These are phyloP conservation scores for Linnemannia hyalina DNA, from an alignment of 192 early-diverging fungal species.

Conservation along the genomic window DNA sequence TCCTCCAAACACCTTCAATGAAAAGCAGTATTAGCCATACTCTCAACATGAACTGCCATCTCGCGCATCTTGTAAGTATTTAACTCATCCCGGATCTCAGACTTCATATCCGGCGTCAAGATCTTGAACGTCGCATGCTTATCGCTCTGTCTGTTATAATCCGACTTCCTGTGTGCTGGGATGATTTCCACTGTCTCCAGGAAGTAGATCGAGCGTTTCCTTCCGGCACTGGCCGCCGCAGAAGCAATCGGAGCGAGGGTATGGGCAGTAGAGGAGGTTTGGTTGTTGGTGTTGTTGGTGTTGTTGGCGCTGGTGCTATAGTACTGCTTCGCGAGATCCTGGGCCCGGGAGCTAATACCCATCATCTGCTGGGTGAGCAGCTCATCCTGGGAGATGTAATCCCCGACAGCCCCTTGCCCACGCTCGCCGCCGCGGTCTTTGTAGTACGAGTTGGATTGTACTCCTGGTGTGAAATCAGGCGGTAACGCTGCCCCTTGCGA, in stretches of 20 bases:
- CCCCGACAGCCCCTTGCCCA: background rate
- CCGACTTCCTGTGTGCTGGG: slow-evolving; percentile 32
- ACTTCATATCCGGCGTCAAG: slow-evolving; percentile 49
- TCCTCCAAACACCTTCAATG: slow-evolving; percentile 12
- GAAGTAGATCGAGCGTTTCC: slow-evolving; percentile 17
- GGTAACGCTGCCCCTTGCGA: slow-evolving; percentile 23
- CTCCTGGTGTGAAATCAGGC: slow-evolving; percentile 30
- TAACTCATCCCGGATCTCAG: slow-evolving; percentile 57
- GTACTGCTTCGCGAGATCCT: slow-evolving; percentile 13
- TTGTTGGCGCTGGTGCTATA: background rate
- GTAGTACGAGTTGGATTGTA: slow-evolving; percentile 32
- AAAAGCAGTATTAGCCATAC: slow-evolving; percentile 55
- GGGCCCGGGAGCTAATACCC: slow-evolving; percentile 10
- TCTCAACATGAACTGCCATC: slow-evolving; percentile 56
- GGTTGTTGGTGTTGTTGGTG: background rate
- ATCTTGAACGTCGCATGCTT: slow-evolving; percentile 53
- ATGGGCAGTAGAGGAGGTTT: background rate
- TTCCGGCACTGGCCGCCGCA: background rate
- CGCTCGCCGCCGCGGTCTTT: slow-evolving; percentile 12
- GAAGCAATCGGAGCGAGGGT: background rate
- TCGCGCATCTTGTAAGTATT: slow-evolving; percentile 57
- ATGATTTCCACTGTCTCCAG: slow-evolving; percentile 41
- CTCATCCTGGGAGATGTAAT: slow-evolving; percentile 24
- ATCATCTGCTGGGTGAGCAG: slow-evolving; percentile 20
- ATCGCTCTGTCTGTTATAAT: slow-evolving; percentile 39